Evolutionary conservation across 352 stramenopile species (phyloP).

Genomic region (Globisporangium iwayamae): DNA sequence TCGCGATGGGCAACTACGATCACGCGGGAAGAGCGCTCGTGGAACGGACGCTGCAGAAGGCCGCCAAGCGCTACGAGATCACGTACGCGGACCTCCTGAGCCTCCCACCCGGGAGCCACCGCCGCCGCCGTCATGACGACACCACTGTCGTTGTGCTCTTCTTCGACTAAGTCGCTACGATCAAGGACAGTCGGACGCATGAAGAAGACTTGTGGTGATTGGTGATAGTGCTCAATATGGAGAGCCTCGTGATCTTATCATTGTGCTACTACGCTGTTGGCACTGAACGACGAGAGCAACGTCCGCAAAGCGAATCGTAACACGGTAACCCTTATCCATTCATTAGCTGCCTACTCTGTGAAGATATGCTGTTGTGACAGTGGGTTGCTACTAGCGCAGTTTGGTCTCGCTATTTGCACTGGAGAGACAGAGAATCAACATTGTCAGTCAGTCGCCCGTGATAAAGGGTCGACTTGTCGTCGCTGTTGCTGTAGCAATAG

Average conservation of each 20-base stretch:
- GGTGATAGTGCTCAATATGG: not conserved
- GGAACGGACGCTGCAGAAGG: constrained; percentile 74
- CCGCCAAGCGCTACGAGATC: constrained; percentile 71
- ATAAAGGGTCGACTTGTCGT: not conserved
- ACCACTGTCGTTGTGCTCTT: constrained; percentile 91
- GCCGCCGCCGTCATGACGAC: constrained; percentile 90
- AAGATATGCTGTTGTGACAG: not conserved
- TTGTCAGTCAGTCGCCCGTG: not conserved
- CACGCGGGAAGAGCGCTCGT: constrained; percentile 73
- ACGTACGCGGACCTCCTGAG: constrained; percentile 80
- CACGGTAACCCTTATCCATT: not conserved
- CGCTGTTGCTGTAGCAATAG: not conserved
- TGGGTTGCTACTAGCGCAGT: not conserved
- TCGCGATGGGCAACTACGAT: constrained; percentile 57
- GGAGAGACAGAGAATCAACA: not conserved
- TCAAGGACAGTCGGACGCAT: not conserved
- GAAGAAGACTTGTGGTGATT: constrained; percentile 2
- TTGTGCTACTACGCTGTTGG: not conserved
- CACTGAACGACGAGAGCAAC: not conserved
- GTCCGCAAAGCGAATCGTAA: not conserved
- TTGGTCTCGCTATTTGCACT: not conserved
- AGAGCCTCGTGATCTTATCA: not conserved
- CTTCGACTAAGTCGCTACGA: constrained; percentile 39
- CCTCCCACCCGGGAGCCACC: constrained; percentile 73
- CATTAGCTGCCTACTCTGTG: not conserved